phyloP scores from a whole-genome alignment of 2,329 filamentous ascomycete genomes.

The Talaromyces funiculosus region DNA sequence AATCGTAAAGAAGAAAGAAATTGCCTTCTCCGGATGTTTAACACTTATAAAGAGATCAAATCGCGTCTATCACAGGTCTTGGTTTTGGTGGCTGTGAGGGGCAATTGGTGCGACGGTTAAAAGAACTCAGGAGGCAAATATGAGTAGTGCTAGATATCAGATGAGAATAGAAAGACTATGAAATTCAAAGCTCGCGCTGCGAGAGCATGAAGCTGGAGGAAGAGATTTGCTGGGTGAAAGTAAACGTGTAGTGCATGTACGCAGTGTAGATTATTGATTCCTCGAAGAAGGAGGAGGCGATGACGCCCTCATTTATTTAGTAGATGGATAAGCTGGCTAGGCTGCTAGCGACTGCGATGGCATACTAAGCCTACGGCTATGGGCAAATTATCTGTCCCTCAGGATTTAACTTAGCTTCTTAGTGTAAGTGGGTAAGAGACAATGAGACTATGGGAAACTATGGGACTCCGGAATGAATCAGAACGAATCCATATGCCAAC shows the following conservation, averaged over 20 bases:
- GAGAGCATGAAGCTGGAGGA: neutral
- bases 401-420: slow-evolving; percentile 1
- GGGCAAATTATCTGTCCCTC: slow-evolving; percentile 1
- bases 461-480: neutral
- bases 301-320: slow-evolving; percentile 5
- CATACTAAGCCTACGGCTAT: neutral
- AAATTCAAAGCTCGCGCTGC: neutral
- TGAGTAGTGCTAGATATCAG: neutral
- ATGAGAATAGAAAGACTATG: neutral
- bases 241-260: neutral
- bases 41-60: neutral
- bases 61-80: neutral
- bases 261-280: neutral
- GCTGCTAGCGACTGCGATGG: neutral
- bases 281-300: neutral
- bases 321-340: neutral
- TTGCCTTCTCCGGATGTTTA: neutral
- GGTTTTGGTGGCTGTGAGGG: neutral
- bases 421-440: neutral
- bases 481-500: slow-evolving; percentile 2
- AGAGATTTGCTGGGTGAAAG: neutral
- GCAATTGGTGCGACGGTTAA: neutral
- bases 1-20: neutral
- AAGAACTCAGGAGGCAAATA: neutral
- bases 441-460: slow-evolving; percentile 2